phyloP scores from a whole-genome alignment of 495 filamentous ascomycete genomes.

The Paragyromitra xinjiangensis region DNA sequence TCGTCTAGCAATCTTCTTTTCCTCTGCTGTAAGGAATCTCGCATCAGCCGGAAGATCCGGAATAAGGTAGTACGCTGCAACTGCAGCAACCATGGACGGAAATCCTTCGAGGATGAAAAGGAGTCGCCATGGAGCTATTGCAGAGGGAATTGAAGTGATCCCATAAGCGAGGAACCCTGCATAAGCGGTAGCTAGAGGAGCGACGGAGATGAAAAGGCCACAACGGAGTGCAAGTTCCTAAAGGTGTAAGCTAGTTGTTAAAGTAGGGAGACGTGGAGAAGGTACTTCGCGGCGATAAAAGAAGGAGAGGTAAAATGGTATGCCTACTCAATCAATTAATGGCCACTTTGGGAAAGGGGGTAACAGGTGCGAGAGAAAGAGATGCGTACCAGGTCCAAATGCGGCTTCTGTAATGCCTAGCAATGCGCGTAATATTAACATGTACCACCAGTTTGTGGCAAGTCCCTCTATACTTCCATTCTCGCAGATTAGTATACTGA shows the following conservation, averaged over 20 bases:
- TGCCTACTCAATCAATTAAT: slow-evolving; percentile 58
- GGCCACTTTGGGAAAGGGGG: neutral
- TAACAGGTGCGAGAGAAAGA: neutral
- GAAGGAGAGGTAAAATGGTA: slow-evolving; percentile 80
- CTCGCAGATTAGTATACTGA: slow-evolving; percentile 63
- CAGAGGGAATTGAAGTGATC: slow-evolving; percentile 75
- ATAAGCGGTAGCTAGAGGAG: slow-evolving; percentile 83
- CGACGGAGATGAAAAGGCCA: slow-evolving; percentile 79
- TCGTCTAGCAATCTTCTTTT: slow-evolving; percentile 73
- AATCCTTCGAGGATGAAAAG: slow-evolving; percentile 86
- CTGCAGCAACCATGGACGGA: slow-evolving; percentile 72
- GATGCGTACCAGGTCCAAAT: slow-evolving; percentile 66
- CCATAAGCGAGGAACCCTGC: slow-evolving; percentile 84
- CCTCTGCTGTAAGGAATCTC: slow-evolving; percentile 73
- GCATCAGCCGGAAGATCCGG: slow-evolving; percentile 77
- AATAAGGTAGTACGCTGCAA: slow-evolving; percentile 72
- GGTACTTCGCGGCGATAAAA: slow-evolving; percentile 75
- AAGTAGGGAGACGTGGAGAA: neutral
- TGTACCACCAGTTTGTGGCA: slow-evolving; percentile 67
- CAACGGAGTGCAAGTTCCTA: slow-evolving; percentile 76
- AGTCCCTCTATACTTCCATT: slow-evolving; percentile 66
- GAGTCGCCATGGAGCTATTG: slow-evolving; percentile 78
- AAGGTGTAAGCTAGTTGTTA: slow-evolving; percentile 10
- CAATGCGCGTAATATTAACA: slow-evolving; percentile 74
- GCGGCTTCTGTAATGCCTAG: slow-evolving; percentile 74